Evolutionary conservation across 2,329 filamentous ascomycete species (phyloP), one percentile per base, ranked within the genome.

Genomic region (Pyrenochaeta sp.): DNA sequence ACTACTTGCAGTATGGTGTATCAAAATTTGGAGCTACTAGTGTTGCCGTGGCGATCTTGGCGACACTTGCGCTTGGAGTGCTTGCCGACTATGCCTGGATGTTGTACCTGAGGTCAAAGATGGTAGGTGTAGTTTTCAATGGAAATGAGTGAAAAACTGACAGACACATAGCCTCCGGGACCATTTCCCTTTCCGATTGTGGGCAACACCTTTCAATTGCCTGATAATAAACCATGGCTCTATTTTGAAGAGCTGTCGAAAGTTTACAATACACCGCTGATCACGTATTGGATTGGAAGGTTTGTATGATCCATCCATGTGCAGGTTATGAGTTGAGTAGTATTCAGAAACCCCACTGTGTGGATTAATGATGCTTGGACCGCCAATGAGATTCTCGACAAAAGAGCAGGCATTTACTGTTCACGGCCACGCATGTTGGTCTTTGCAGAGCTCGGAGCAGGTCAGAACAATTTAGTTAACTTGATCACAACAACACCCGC

Each of bases 211-310:
- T 83, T 82, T 50, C 78, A 79, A 55, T 75, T 86, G 3, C 83
- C 83, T 1, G 76, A 81, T 20, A 77, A 75, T 49, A 85, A 85
- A 62, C 83, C 84, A 2, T 86, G 84, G 84, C 77, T 85, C 20
- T 83, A 82, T 67, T 85, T 86, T 58, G 82, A 86, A 48, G 65
- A 81, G 58, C 69, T 85, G 0, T 82, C 83, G 3, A 81, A 82
- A 58, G 64, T 73, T 41, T 81, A 83, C 62, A 69, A 80, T 4
- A 74, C 79, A 0, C 79, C 82, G 0, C 62, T 85, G 6, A 81
- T 86, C 42, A 85, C 83, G 0, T 80, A 83, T 60, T 85, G 83
- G 83, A 82, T 85, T 27, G 72, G 71, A 37, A 61, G 72, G 56
- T 64, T 11, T 40, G 60, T 33, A 4, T 5, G 1, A 76, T 75